Conservation (phyloP, 768 basidiomycete genomes). For the Boletus vermiculosoides region DNA sequence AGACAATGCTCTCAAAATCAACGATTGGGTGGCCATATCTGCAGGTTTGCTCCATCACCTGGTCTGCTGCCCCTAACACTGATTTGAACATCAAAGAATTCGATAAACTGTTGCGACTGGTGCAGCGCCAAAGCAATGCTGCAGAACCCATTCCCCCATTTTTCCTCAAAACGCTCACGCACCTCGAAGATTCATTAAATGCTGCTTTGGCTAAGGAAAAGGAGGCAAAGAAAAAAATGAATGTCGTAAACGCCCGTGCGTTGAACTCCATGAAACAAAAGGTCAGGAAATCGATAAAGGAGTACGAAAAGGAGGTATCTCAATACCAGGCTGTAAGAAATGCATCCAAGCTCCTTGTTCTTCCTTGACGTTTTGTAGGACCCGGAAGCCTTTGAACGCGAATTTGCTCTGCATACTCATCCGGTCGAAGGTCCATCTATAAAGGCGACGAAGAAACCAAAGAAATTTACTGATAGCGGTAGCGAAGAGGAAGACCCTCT, state of each 20-base stretch:
- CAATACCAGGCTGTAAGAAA: slow-evolving; percentile 71
- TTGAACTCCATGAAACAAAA: slow-evolving; percentile 99
- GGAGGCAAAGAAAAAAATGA: slow-evolving; percentile 93
- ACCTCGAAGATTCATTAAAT: slow-evolving; percentile 75
- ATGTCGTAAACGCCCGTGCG: slow-evolving; percentile 88
- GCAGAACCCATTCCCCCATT: slow-evolving; percentile 87
- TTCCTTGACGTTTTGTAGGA: slow-evolving; percentile 50
- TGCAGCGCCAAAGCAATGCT: slow-evolving; percentile 81
- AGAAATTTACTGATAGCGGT: slow-evolving; percentile 33
- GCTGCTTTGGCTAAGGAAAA: slow-evolving; percentile 80
- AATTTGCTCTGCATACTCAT: slow-evolving; percentile 57
- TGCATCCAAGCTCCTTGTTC: not conserved
- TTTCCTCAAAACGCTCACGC: slow-evolving; percentile 71
- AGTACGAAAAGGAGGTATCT: slow-evolving; percentile 79
- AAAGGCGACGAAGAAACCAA: slow-evolving; percentile 38
- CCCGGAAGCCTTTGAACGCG: slow-evolving; percentile 81
- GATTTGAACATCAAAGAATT: slow-evolving; percentile 64
- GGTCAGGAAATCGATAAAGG: slow-evolving; percentile 86
- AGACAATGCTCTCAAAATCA: slow-evolving; percentile 93
- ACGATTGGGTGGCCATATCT: slow-evolving; percentile 93
- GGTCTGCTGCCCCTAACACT: slow-evolving; percentile 1
- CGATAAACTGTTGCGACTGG: slow-evolving; percentile 91
- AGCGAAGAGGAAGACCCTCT: slow-evolving; percentile 43
- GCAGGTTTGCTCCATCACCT: slow-evolving; percentile 54
- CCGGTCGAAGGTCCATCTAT: slow-evolving; percentile 42